Evolutionary conservation across 805 yeast species (phyloP).

Genomic region (Jamesozyma gamospora): DNA sequence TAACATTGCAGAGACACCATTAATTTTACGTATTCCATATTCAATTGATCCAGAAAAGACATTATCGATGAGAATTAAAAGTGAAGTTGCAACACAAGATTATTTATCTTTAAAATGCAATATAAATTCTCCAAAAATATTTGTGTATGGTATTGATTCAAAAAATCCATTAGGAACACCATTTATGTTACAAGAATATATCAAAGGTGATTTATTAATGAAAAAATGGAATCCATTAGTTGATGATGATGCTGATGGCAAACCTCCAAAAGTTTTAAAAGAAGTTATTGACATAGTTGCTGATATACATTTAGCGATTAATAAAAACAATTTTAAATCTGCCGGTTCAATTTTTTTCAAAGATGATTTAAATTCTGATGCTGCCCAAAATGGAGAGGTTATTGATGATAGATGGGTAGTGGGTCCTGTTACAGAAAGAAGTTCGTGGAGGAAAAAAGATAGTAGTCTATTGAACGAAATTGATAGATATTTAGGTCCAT

Average conservation of each 20-base stretch:
- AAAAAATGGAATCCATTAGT: constrained; percentile 81
- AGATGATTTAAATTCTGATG: constrained; percentile 1
- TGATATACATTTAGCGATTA: constrained; percentile 48
- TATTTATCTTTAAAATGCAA: constrained; percentile 57
- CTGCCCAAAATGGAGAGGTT: neutral
- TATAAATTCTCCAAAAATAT: constrained; percentile 62
- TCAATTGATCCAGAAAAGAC: constrained; percentile 56
- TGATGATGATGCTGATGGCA: constrained; percentile 42
- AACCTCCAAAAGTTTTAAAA: constrained; percentile 39
- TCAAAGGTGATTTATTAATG: constrained; percentile 78
- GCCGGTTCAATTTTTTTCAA: constrained; percentile 84
- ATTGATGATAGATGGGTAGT: constrained; percentile 58
- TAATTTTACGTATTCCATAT: constrained; percentile 81
- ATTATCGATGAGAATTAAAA: constrained; percentile 57
- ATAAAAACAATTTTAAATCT: constrained; percentile 42
- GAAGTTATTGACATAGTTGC: constrained; percentile 64
- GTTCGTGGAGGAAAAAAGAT: constrained; percentile 57
- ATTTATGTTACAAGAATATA: constrained; percentile 68
- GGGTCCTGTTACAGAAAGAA: constrained; percentile 81
- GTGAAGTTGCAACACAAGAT: constrained; percentile 92
- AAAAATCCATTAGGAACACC: constrained; percentile 62
- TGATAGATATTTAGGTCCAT: constrained; percentile 61
- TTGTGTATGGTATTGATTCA: constrained; percentile 50
- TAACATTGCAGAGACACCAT: constrained; percentile 43
- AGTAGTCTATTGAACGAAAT: constrained; percentile 23